Conservation (phyloP, 768 basidiomycete genomes). For the Pleurotus sapidus region DNA sequence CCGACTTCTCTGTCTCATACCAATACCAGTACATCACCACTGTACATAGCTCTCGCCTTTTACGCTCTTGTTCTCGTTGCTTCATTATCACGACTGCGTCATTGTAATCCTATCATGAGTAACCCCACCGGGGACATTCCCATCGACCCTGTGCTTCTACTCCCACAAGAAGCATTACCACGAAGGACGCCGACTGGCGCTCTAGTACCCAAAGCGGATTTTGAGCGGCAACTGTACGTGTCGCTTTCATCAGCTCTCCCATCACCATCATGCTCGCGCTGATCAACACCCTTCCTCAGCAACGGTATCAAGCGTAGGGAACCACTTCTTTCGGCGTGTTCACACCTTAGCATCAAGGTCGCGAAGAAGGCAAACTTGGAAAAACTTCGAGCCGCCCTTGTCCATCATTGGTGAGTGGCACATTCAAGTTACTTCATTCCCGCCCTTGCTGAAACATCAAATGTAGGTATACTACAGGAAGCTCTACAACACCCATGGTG, state of each 20-base stretch:
- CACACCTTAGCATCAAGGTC: not conserved
- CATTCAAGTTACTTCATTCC: too few species aligned
- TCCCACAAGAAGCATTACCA: not conserved
- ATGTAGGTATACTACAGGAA: too few species aligned
- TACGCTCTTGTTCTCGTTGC: too few species aligned
- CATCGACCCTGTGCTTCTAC: not conserved
- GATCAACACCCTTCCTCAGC: too few species aligned
- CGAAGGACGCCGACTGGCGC: not conserved
- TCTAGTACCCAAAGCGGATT: not conserved
- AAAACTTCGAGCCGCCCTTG: not conserved
- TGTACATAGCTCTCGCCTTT: too few species aligned
- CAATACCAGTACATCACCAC: too few species aligned
- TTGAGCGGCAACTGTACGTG: not conserved
- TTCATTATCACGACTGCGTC: too few species aligned
- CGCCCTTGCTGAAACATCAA: too few species aligned
- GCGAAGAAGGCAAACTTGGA: not conserved
- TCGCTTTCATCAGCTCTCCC: not conserved
- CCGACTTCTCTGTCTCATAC: not conserved
- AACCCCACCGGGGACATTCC: not conserved
- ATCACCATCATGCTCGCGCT: not conserved
- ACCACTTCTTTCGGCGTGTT: not conserved
- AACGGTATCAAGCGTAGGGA: not conserved
- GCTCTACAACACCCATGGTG: too few species aligned
- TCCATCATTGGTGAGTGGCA: not conserved
- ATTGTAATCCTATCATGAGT: too few species aligned